Base-by-base conservation (phyloP, 495 filamentous ascomycete genomes). In the Paragyromitra xinjiangensis region DNA sequence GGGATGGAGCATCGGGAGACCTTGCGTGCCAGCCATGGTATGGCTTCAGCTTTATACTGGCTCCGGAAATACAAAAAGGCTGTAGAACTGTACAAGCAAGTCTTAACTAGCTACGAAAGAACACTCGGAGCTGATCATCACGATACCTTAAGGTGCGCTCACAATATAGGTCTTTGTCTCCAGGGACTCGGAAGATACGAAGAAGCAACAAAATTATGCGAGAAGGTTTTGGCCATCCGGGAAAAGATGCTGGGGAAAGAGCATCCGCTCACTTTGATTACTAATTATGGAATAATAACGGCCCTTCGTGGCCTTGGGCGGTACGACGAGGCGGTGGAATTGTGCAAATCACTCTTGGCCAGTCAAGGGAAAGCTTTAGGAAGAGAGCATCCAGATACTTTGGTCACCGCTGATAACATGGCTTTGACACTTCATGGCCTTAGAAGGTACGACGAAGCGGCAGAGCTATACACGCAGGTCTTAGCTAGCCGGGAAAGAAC, bases 211-310 rank as follows among this genome's bases (percentile, higher is more conserved):
- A 53, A 53, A 24, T 80, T 78, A 59, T 75, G 74, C 66, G 24
- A 79, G 42, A 68, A 64, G 58, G 69, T 69, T 26, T 24, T 83
- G 24, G 26, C 26, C 34, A 64, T 68, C 7, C 12, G 19, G n/a
- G 71, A 80, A 73, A 82, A 66, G 40, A 44, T 59, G 1, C 50
- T 83, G n/a, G 82, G 77, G 14, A 37, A 58, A 29, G 80, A 78
- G 0, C 69, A 81, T 55, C 53, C 12, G 1, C 11, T 61, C 2
- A 78, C 80, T 50, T 64, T 81, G 8, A n/a, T 0, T 24, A 80
- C 39, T 5, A 0, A 42, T 42, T 1, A 65, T 40, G 29, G 29
- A 34, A 75, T 78, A 16, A 50, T 11, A 14, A 5, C 3, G n/a
- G 6, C 16, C 11, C 0, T 62, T 19, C 4, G 1, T 26, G 1